phyloP scores from a whole-genome alignment of 2,329 filamentous ascomycete species.

The Blumeriella jaapii region DNA sequence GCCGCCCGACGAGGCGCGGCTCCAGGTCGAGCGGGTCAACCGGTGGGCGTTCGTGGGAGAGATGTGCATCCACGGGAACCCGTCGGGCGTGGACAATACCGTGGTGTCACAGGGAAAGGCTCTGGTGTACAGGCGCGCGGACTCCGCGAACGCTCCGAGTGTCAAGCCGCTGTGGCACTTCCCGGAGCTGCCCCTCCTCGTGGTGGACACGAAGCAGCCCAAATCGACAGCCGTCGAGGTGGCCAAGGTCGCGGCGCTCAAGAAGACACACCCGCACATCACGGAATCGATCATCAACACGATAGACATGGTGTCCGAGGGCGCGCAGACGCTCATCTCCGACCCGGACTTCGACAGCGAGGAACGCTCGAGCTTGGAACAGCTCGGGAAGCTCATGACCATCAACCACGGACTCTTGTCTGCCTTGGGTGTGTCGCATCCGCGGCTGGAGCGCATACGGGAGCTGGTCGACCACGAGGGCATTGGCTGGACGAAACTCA shows the following conservation, averaged over 20 bases:
- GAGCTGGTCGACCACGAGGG: conserved; percentile 82
- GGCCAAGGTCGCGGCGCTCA: conserved; percentile 68
- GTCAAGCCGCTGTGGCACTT: conserved; percentile 76
- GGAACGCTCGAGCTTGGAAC: conserved; percentile 51
- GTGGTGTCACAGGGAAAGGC: conserved; percentile 90
- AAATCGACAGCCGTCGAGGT: conserved; percentile 83
- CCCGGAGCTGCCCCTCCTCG: conserved; percentile 77
- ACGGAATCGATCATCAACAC: conserved; percentile 73
- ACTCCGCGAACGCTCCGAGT: conserved; percentile 64
- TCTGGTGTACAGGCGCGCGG: conserved; percentile 74
- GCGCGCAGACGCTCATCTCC: conserved; percentile 42
- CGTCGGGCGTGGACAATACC: conserved; percentile 94
- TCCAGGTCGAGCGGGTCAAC: conserved; percentile 92
- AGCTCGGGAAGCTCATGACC: conserved; percentile 77
- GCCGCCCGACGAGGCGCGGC: conserved; percentile 70
- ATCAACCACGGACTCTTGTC: conserved; percentile 90
- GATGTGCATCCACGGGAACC: conserved; percentile 95
- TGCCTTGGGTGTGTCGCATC: conserved; percentile 90
- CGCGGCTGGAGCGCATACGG: conserved; percentile 79
- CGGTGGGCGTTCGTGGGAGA: conserved; percentile 95
- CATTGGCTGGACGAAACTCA: conserved; percentile 95
- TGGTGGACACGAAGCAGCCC: conserved; percentile 80
- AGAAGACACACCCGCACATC: conserved; percentile 59
- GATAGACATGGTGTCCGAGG: conserved; percentile 61
- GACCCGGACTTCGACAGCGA: conserved; percentile 56